phyloP scores from a whole-genome alignment of 2,329 filamentous ascomycete species.

The Aspergillus sp. region DNA sequence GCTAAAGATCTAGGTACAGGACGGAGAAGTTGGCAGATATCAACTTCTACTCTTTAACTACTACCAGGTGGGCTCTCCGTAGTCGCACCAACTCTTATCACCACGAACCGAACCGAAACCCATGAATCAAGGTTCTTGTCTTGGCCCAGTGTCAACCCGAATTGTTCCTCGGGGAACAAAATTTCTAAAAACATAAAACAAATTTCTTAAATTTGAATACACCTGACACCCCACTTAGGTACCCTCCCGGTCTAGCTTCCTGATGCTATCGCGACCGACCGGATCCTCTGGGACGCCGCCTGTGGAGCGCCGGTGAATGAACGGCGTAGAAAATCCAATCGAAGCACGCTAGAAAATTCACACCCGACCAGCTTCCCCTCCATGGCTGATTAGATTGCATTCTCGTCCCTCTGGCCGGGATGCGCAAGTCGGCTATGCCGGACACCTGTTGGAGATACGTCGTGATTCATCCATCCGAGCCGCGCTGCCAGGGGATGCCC shows the following conservation, averaged over 20 bases:
- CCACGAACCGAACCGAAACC: not conserved
- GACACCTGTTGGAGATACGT: not conserved
- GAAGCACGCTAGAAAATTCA: constrained; percentile 23
- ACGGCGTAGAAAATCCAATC: constrained; percentile 17
- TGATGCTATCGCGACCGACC: constrained; percentile 1
- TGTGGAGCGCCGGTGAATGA: constrained; percentile 12
- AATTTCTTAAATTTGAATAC: not conserved
- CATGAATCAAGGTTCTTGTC: not conserved
- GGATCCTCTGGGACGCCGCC: not conserved
- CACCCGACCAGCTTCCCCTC: constrained; percentile 3
- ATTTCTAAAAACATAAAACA: too few species aligned
- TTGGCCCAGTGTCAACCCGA: too few species aligned
- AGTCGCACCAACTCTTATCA: not conserved
- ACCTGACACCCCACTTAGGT: constrained; percentile 1
- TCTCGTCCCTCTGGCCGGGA: not conserved
- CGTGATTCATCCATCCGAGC: constrained; percentile 2
- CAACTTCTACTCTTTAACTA: too few species aligned
- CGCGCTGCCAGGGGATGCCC: constrained; percentile 10
- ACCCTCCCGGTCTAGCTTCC: constrained; percentile 3
- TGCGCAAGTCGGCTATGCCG: not conserved
- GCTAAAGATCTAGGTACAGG: too few species aligned
- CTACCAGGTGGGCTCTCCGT: not conserved
- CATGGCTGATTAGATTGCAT: not conserved
- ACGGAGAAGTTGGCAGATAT: too few species aligned
- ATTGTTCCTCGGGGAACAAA: too few species aligned